Conservation (phyloP, 2,329 filamentous ascomycete genomes). For the Phialophora chinensis region DNA sequence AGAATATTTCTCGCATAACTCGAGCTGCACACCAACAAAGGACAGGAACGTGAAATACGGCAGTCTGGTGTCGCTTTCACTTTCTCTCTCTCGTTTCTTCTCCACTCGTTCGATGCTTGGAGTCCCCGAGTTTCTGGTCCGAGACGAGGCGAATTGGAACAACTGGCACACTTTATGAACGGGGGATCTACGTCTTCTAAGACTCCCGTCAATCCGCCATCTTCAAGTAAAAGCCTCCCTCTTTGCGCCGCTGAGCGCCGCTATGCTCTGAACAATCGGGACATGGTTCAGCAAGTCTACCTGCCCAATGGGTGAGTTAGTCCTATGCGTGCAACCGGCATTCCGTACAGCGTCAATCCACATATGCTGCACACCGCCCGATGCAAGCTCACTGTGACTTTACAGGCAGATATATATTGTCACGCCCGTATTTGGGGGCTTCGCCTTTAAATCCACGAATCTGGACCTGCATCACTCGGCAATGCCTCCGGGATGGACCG, state of each 20-base stretch:
- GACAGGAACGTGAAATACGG: neutral
- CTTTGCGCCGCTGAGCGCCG: neutral
- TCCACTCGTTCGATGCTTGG: neutral
- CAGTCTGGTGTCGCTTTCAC: neutral
- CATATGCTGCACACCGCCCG: neutral
- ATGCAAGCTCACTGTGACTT: constrained; percentile 65
- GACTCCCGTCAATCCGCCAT: neutral
- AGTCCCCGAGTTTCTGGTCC: neutral
- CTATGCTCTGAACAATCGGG: constrained; percentile 19
- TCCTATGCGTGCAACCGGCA: neutral
- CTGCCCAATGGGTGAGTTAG: constrained; percentile 81
- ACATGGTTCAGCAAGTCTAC: constrained; percentile 48
- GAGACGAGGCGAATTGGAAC: neutral
- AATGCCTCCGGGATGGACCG: constrained; percentile 87
- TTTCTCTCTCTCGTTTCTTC: neutral
- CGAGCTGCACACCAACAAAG: neutral
- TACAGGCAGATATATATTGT: constrained; percentile 61
- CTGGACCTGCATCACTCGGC: constrained; percentile 70
- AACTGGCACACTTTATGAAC: neutral
- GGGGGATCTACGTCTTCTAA: neutral
- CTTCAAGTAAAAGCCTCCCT: neutral
- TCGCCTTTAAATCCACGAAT: constrained; percentile 86
- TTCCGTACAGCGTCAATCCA: neutral
- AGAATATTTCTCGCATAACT: neutral
- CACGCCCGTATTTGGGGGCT: constrained; percentile 85